Conservation (phyloP, 495 filamentous ascomycete species). For the Aspergillus sparsus region DNA sequence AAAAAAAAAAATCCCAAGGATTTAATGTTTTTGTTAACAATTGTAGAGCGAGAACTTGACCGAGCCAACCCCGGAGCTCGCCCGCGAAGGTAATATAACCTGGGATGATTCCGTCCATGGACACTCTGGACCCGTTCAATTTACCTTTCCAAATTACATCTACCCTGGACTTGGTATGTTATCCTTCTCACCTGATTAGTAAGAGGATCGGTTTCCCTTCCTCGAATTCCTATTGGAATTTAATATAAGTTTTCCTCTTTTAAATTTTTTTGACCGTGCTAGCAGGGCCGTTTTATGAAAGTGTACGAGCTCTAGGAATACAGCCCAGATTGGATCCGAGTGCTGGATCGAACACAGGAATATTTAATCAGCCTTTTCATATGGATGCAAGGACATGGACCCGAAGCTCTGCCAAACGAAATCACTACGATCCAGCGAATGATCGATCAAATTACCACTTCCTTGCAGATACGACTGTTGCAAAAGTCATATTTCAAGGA, state of each 20-base stretch:
- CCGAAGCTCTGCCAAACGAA: slow-evolving; percentile 2
- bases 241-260: too few species aligned
- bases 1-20: neutral
- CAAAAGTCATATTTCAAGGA: slow-evolving; percentile 1
- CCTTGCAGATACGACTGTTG: neutral
- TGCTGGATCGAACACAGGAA: neutral
- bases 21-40: neutral
- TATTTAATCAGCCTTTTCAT: neutral
- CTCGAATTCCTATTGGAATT: too few species aligned
- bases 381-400: neutral
- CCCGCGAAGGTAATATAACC: slow-evolving; percentile 3
- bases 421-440: slow-evolving; percentile 3
- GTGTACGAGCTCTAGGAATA: neutral
- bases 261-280: too few species aligned
- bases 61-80: slow-evolving; percentile 4
- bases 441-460: slow-evolving; percentile 3
- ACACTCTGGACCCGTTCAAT: slow-evolving; percentile 1
- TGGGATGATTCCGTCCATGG: slow-evolving; percentile 5
- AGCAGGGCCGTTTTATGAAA: neutral
- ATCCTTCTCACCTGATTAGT: neutral
- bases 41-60: slow-evolving; percentile 10
- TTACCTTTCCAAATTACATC: slow-evolving; percentile 2
- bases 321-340: slow-evolving; percentile 1
- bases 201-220: too few species aligned
- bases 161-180: slow-evolving; percentile 1